Conservation (phyloP, 2,329 filamentous ascomycete species). For the Parafenestella ontariensis region DNA sequence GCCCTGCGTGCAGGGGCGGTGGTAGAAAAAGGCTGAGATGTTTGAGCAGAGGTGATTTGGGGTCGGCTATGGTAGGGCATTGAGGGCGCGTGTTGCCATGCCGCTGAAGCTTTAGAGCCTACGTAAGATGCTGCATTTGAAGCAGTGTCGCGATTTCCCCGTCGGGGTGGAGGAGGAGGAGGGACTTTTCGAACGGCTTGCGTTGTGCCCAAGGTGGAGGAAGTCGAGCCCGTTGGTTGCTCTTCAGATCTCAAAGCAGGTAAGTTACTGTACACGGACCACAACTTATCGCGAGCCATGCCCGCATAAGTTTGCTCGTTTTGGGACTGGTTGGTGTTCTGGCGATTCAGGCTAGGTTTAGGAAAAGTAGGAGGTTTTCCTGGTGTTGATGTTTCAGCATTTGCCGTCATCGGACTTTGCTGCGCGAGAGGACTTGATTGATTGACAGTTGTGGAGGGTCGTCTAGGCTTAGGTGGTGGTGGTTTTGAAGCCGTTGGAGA, state of each 20-base stretch:
- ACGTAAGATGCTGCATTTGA: constrained; percentile 49
- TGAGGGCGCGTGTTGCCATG: constrained; percentile 45
- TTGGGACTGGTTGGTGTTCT: constrained; percentile 14
- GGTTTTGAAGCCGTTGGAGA: constrained; percentile 37
- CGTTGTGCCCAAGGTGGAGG: constrained; percentile 16
- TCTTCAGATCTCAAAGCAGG: constrained; percentile 43
- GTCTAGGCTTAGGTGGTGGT: constrained; percentile 45
- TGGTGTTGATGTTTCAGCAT: constrained; percentile 43
- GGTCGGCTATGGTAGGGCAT: constrained; percentile 37
- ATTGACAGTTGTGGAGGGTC: constrained; percentile 31
- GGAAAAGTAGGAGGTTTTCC: constrained; percentile 37
- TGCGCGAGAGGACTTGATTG: constrained; percentile 39
- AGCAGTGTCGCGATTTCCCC: constrained; percentile 47
- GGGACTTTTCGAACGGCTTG: constrained; percentile 23
- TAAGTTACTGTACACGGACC: constrained; percentile 50
- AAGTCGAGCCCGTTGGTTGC: constrained; percentile 13
- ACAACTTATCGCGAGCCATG: constrained; percentile 49
- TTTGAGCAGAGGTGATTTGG: constrained; percentile 21
- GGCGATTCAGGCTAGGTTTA: constrained; percentile 32
- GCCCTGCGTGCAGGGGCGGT: constrained; percentile 28
- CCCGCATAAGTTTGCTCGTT: constrained; percentile 44
- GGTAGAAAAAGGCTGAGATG: constrained; percentile 39
- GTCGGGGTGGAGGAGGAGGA: constrained; percentile 48
- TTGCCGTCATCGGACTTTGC: constrained; percentile 19
- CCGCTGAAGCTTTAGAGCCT: constrained; percentile 43